Percentiles rank a stretch among this genome's conserved stretches.
Evolutionary conservation across 2,329 filamentous ascomycete species (phyloP).

Genomic region (Parastagonospora nodorum): DNA sequence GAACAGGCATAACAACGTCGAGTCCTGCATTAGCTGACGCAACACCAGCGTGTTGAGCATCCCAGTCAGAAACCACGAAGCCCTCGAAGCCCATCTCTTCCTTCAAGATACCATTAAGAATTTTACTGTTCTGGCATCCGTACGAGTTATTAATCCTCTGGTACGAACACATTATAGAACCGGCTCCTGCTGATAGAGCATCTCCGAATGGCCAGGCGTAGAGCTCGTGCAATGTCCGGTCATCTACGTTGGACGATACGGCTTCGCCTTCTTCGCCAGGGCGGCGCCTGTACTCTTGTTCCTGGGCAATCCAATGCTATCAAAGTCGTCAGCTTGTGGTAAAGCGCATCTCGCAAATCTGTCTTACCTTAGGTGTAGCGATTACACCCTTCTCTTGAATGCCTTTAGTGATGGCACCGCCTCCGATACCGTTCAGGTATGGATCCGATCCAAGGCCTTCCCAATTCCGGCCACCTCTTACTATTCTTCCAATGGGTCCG

Average conservation of each 20-base stretch:
- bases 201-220: conserved; percentile 71
- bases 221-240: conserved; percentile 68
- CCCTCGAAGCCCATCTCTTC: conserved; percentile 56
- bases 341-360: neutral
- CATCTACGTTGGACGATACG: conserved; percentile 66
- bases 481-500: conserved; percentile 72
- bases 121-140: conserved; percentile 43
- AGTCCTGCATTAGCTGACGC: conserved; percentile 54
- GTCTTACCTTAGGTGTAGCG: conserved; percentile 24
- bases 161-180: conserved; percentile 64
- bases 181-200: conserved; percentile 61
- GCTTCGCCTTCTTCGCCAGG: conserved; percentile 57
- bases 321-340: conserved; percentile 27
- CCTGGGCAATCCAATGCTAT: conserved; percentile 52
- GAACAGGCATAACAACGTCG: conserved; percentile 51
- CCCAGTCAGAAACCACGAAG: conserved; percentile 49
- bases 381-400: conserved; percentile 59
- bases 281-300: conserved; percentile 58
- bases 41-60: conserved; percentile 53
- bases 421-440: conserved; percentile 61
- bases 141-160: conserved; percentile 41
- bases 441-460: conserved; percentile 74
- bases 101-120: conserved; percentile 58
- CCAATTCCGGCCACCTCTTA: conserved; percentile 74
- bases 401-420: conserved; percentile 55